Base-by-base conservation (phyloP, 768 basidiomycete species). In the Cubamyces lactineus region DNA sequence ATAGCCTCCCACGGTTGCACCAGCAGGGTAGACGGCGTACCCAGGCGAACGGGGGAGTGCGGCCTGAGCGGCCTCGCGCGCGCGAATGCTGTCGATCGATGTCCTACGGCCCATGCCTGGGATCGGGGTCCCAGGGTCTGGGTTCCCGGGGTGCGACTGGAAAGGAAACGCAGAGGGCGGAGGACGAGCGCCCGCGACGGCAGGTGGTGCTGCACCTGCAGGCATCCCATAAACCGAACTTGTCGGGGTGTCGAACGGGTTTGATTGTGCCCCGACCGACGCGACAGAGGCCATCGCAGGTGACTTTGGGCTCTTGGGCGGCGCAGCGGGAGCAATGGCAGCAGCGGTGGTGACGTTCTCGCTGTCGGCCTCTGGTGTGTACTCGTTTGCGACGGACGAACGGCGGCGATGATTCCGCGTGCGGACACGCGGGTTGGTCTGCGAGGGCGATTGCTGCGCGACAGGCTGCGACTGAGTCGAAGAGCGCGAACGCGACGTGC, bases 61-160 rank as follows among this genome's bases (percentile, higher is more conserved):
- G 19, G 63, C 45, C 21, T 57, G 54, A 6, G 60, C 57, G 52
- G 53, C 53, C 43, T 66, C 61, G 45, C 63, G 66, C 23, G 61
- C 55, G 24, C 65, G 67, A 9, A 68, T 49, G 47, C 58, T 61
- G 40, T 68, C 67, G 50, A 64, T 38, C 50, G 83, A 83, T n/a
- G 72, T 62, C 45, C 76, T 77, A 8, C 81, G 76, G 15, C 77
- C 76, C 16, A 72, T 66, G 34, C 66, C 70, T 13, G 84, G 78
- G 49, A 81, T 70, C 17, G 74, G 67, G 0, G 77, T 78, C 15
- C 81, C 75, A 0, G 86, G 84, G 68, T 88, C 88, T 9, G 87
- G 84, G 70, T 87, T 89, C 16, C 87, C 86, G 0, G 83, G 78
- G 68, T 89, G 81, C 0, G 83, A 80, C 69, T 87, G 83, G 77